Conservation (phyloP, 2,329 filamentous ascomycete species). For the Helminthosporium solani region DNA sequence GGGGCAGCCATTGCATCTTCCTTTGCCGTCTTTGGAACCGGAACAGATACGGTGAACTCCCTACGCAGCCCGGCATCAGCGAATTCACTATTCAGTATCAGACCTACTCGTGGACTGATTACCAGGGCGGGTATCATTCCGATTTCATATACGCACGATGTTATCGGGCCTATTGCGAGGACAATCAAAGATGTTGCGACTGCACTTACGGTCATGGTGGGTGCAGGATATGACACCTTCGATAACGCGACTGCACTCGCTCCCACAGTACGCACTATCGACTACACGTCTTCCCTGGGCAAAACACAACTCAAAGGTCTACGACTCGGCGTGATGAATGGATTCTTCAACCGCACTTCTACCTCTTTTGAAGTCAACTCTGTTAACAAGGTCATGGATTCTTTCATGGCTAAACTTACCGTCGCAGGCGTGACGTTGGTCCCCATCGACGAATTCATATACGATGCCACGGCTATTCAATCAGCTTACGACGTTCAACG, state of each 20-base stretch:
- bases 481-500: constrained; percentile 59
- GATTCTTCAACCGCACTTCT: constrained; percentile 58
- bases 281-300: constrained; percentile 50
- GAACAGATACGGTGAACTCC: constrained; percentile 64
- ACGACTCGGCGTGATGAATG: constrained; percentile 54
- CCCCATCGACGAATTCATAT: constrained; percentile 51
- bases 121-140: constrained; percentile 55
- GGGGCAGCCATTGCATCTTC: constrained; percentile 61
- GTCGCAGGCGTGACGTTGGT: constrained; percentile 53
- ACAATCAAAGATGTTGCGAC: constrained; percentile 53
- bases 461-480: constrained; percentile 55
- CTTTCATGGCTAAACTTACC: constrained; percentile 49
- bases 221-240: constrained; percentile 51
- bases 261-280: constrained; percentile 39
- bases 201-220: constrained; percentile 55
- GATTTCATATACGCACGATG: constrained; percentile 59
- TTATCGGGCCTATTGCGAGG: constrained; percentile 56
- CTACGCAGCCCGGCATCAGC: constrained; percentile 61
- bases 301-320: constrained; percentile 41
- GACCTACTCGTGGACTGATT: constrained; percentile 58
- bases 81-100: constrained; percentile 60
- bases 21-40: constrained; percentile 60
- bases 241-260: constrained; percentile 57
- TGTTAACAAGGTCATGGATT: constrained; percentile 56
- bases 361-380: constrained; percentile 56